These are phyloP conservation scores for Diddensiella caesifluorescens DNA, from an alignment of 805 yeast genomes.

Conservation along the genomic window DNA sequence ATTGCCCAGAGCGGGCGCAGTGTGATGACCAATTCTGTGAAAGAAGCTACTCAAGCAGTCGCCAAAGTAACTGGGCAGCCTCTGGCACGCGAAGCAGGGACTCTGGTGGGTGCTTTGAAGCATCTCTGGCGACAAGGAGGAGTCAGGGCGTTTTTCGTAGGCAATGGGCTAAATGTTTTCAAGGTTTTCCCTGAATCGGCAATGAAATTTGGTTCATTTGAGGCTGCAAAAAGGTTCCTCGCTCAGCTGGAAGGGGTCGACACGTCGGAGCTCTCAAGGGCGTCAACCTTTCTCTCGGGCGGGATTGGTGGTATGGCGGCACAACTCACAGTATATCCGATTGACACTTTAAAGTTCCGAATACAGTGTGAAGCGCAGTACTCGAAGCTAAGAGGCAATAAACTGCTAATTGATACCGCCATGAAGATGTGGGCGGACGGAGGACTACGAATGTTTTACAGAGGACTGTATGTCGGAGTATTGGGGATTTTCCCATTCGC, in stretches of 20 bases:
- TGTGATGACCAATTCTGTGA: constrained; percentile 9
- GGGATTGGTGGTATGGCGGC: constrained; percentile 95
- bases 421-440: constrained; percentile 73
- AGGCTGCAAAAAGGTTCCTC: constrained; percentile 70
- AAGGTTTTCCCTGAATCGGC: constrained; percentile 97
- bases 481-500: constrained; percentile 97
- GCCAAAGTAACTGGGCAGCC: constrained; percentile 53
- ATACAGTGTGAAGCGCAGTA: constrained; percentile 87
- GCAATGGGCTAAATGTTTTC: constrained; percentile 87
- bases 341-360: constrained; percentile 90
- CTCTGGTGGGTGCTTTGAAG: constrained; percentile 72
- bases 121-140: constrained; percentile 88
- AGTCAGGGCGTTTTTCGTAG: constrained; percentile 80
- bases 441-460: constrained; percentile 70
- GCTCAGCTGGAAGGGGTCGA: constrained; percentile 75
- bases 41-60: constrained; percentile 25
- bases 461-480: constrained; percentile 88
- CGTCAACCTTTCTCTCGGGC: constrained; percentile 85
- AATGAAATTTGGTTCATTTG: constrained; percentile 94
- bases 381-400: constrained; percentile 53
- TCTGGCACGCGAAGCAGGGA: constrained; percentile 41
- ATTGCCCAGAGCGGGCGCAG: constrained; percentile 67
- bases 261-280: constrained; percentile 60
- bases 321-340: constrained; percentile 89
- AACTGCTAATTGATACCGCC: constrained; percentile 60